phyloP scores from a whole-genome alignment of 2,329 filamentous ascomycete species.

The Helotiales sp. region DNA sequence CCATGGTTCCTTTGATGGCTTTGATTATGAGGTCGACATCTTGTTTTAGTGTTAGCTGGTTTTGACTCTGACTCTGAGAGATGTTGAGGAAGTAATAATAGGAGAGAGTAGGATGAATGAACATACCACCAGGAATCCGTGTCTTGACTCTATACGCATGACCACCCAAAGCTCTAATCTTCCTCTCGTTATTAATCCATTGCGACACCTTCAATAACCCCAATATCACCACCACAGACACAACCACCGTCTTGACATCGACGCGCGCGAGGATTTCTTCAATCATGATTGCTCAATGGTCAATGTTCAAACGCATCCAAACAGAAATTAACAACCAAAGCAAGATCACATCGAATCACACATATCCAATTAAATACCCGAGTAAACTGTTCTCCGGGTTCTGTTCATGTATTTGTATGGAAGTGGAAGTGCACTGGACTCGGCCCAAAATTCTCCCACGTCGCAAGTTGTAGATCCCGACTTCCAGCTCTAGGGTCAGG shows the following conservation, averaged over 20 bases:
- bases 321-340: too few species aligned
- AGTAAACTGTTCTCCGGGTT: too few species aligned
- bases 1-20: slow-evolving; percentile 52
- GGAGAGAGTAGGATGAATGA: not conserved
- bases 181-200: slow-evolving; percentile 44
- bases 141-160: slow-evolving; percentile 40
- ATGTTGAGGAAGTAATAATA: not conserved
- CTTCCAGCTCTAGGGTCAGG: not conserved
- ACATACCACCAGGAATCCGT: slow-evolving; percentile 48
- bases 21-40: slow-evolving; percentile 64
- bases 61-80: too few species aligned
- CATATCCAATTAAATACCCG: too few species aligned
- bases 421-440: not conserved
- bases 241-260: slow-evolving; percentile 37
- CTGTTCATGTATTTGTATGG: too few species aligned
- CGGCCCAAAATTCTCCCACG: slow-evolving; percentile 24
- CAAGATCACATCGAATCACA: too few species aligned
- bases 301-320: too few species aligned
- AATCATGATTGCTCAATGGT: slow-evolving; percentile 30
- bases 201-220: slow-evolving; percentile 32
- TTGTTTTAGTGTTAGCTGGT: too few species aligned
- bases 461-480: slow-evolving; percentile 16
- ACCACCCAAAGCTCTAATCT: slow-evolving; percentile 47
- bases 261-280: slow-evolving; percentile 41
- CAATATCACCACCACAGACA: slow-evolving; percentile 18